Evolutionary conservation across 306 rosid species (phyloP).

Genomic region (Luffa acutangula): DNA sequence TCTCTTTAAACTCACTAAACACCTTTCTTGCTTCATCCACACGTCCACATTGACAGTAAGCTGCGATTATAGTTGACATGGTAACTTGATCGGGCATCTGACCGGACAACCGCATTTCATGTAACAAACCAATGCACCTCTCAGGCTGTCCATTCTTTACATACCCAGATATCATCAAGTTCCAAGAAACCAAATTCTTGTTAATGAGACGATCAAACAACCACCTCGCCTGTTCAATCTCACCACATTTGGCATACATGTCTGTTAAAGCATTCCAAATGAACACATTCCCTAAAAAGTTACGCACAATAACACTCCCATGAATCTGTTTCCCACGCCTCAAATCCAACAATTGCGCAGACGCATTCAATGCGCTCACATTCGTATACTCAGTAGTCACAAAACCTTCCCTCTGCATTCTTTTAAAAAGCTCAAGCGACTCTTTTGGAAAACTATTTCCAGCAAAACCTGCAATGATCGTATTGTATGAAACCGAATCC

Average conservation of each 20-base stretch:
- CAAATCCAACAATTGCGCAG: constrained; percentile 20
- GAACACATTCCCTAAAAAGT: constrained; percentile 12
- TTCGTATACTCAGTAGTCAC: constrained; percentile 33
- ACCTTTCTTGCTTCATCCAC: constrained; percentile 15
- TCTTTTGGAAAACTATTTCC: constrained; percentile 26
- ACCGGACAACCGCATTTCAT: constrained; percentile 8
- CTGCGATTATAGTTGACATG: constrained; percentile 10
- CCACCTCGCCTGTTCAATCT: constrained; percentile 22
- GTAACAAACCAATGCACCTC: constrained; percentile 16
- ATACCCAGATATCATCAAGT: constrained; percentile 21
- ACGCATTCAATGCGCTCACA: constrained; percentile 48
- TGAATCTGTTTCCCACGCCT: constrained; percentile 46
- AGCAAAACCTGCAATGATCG: constrained; percentile 36
- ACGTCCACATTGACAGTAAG: constrained; percentile 17
- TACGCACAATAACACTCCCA: constrained; percentile 22
- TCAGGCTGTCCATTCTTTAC: constrained; percentile 17
- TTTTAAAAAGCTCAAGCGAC: constrained; percentile 27
- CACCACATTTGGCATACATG: constrained; percentile 23
- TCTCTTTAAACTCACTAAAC: constrained; percentile 12
- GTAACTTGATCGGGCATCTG: constrained; percentile 23
- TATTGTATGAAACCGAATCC: constrained; percentile 48
- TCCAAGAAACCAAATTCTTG: constrained; percentile 23
- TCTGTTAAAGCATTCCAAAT: constrained; percentile 15
- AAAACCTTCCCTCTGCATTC: constrained; percentile 45
- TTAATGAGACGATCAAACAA: constrained; percentile 16